These are phyloP conservation scores for Glarea lozoyensis DNA, from an alignment of 495 filamentous ascomycete genomes.

Conservation along the genomic window DNA sequence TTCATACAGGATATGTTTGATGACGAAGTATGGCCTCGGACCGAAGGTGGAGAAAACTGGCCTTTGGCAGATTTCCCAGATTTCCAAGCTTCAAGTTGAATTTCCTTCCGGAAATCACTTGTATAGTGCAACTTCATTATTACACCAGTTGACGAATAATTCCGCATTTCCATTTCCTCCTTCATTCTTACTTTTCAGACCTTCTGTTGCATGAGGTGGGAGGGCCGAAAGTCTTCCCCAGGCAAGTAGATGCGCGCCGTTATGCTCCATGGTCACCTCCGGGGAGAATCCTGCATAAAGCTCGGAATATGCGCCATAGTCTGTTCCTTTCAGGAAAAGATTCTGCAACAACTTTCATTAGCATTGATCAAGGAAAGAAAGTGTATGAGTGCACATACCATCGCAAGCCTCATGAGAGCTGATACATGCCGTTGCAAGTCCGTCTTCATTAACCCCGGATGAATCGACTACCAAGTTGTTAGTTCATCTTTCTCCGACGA, in stretches of 20 bases:
- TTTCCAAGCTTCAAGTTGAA: no score
- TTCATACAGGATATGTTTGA: not conserved
- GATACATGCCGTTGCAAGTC: constrained; percentile 23
- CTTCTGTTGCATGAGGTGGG: constrained; percentile 15
- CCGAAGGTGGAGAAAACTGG: not conserved
- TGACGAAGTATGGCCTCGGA: not conserved
- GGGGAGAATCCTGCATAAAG: constrained; percentile 34
- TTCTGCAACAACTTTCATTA: no score
- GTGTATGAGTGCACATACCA: constrained; percentile 9
- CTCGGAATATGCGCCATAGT: constrained; percentile 37
- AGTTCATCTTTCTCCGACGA: no score
- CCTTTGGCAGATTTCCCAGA: no score
- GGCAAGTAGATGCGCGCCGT: constrained; percentile 18
- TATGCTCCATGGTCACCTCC: constrained; percentile 22
- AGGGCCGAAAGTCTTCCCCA: constrained; percentile 24
- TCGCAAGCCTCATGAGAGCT: not conserved
- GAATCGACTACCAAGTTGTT: no score
- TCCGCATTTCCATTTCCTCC: constrained; percentile 20
- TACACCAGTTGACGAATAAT: constrained; percentile 26
- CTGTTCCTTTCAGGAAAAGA: constrained; percentile 7
- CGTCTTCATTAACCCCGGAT: constrained; percentile 30
- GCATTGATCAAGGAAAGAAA: no score
- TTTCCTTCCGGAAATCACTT: no score
- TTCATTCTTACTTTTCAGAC: constrained; percentile 11
- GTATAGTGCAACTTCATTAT: constrained; percentile 9